A percentile compares a stretch with the other conserved stretches of the same genome.
Conservation (phyloP, 2,329 filamentous ascomycete species). For the Diaporthe destruens region DNA sequence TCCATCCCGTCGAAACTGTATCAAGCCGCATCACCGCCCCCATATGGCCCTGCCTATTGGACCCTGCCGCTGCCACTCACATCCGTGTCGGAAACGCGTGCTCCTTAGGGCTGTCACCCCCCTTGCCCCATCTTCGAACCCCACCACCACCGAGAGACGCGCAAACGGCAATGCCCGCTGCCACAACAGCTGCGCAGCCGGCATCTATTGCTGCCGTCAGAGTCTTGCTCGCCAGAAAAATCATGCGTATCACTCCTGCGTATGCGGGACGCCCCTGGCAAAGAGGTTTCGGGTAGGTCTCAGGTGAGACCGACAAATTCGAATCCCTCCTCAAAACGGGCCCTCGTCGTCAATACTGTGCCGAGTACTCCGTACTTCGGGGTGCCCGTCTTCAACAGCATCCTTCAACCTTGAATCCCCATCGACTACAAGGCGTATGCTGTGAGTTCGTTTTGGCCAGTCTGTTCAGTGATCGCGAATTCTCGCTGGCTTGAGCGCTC, state of each 20-base stretch:
- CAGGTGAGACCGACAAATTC: constrained; percentile 13
- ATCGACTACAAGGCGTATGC: neutral
- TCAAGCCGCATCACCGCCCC: constrained; percentile 22
- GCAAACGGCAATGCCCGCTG: neutral
- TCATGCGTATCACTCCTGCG: constrained; percentile 8
- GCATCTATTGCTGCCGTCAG: constrained; percentile 27
- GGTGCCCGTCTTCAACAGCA: neutral
- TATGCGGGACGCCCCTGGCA: constrained; percentile 24
- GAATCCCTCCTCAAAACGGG: neutral
- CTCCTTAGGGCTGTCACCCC: neutral
- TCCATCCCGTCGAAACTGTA: constrained; percentile 31
- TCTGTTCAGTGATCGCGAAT: neutral
- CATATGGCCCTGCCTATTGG: no score
- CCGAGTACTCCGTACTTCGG: neutral
- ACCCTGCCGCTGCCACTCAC: neutral
- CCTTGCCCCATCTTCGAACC: neutral
- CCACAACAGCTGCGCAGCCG: constrained; percentile 17
- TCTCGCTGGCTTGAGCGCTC: neutral
- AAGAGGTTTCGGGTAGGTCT: constrained; percentile 27
- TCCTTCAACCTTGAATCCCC: neutral
- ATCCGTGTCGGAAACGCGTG: constrained; percentile 6
- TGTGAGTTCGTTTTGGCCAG: neutral
- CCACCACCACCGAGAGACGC: neutral
- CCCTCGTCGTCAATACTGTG: constrained; percentile 5
- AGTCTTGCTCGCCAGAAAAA: constrained; percentile 15